Base-by-base conservation (phyloP, 2,329 filamentous ascomycete genomes). In the Apiospora sp. region DNA sequence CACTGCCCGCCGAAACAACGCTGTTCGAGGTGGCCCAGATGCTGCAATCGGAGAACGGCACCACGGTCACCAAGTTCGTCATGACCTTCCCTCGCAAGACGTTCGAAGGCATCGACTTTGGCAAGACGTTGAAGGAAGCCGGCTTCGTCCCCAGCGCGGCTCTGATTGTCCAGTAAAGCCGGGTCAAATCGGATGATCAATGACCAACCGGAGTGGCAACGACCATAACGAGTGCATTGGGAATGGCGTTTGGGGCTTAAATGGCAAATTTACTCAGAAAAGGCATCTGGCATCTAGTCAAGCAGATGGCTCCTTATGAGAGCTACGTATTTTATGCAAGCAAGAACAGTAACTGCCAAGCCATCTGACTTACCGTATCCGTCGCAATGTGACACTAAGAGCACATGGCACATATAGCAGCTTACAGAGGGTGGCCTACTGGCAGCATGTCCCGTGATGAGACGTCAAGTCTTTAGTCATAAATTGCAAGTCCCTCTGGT, bases 91-190 rank as follows among this genome's bases (percentile, higher is more conserved):
- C 96, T 0, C 91, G 90, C 79, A 98, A 98, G 86, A 90, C 91
- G 0, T 98, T 93, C 75, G 85, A 86, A 82, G 92, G 86, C 27
- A 77, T 89, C 10, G 96, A 97, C 81, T 95, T 98, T 79, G 94
- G 94, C 48, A 92, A 96, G 88, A 96, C 95, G 6, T 84, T 99
- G 72, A 97, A 97, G 84, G 96, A 99, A 83, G 93, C 96, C 22
- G 96, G 95, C 0, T 84, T 98, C 74, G 92, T 96, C 4, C 96
- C 96, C 7, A 98, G 94, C 74, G 95, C 95, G n/a, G 95, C 94
- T 67, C 85, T 99, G 77, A 91, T 97, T 78, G 91, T 97, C 43
- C 88, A 89, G 77, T 91, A 84, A 75, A 46, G 24, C n/a, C 37
- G 6, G n/a, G 22, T 30, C 54, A 22, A 6, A 30, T 34, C 41